phyloP scores from a whole-genome alignment of 805 yeast genomes.

The Metschnikowia colocasiae region DNA sequence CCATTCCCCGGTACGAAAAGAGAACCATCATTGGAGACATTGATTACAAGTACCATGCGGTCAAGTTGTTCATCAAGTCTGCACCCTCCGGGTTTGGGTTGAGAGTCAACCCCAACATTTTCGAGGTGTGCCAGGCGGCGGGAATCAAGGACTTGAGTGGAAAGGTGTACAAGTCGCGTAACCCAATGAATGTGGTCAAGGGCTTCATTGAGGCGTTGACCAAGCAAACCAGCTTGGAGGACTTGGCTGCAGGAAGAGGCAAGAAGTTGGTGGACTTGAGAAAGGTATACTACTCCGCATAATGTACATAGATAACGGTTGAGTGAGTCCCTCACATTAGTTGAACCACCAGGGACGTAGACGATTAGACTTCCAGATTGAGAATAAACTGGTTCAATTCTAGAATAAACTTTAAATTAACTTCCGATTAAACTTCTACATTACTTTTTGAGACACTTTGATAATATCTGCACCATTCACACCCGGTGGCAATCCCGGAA shows the following conservation, averaged over 20 bases:
- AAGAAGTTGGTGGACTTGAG: slow-evolving; percentile 92
- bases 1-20: slow-evolving; percentile 83
- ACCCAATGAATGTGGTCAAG: slow-evolving; percentile 90
- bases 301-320: slow-evolving; percentile 13
- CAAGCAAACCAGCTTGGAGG: slow-evolving; percentile 78
- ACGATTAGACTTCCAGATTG: too few relatives aligned
- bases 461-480: too few relatives aligned
- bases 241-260: slow-evolving; percentile 87
- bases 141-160: slow-evolving; percentile 94
- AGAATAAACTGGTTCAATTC: too few relatives aligned
- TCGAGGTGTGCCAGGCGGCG: slow-evolving; percentile 86
- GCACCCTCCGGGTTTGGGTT: slow-evolving; percentile 94
- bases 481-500: too few relatives aligned
- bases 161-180: slow-evolving; percentile 87
- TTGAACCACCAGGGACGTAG: too few relatives aligned
- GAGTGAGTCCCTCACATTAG: too few relatives aligned
- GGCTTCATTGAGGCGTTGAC: slow-evolving; percentile 82
- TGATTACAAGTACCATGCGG: slow-evolving; percentile 82
- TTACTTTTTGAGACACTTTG: too few relatives aligned
- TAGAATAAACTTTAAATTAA: too few relatives aligned
- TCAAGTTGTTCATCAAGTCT: slow-evolving; percentile 72
- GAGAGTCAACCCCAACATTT: slow-evolving; percentile 84
- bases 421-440: too few relatives aligned
- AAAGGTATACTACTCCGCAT: slow-evolving; percentile 73
- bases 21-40: slow-evolving; percentile 87